Conservation (phyloP, 2,329 filamentous ascomycete species). For the Exophiala phaeomuriformis region DNA sequence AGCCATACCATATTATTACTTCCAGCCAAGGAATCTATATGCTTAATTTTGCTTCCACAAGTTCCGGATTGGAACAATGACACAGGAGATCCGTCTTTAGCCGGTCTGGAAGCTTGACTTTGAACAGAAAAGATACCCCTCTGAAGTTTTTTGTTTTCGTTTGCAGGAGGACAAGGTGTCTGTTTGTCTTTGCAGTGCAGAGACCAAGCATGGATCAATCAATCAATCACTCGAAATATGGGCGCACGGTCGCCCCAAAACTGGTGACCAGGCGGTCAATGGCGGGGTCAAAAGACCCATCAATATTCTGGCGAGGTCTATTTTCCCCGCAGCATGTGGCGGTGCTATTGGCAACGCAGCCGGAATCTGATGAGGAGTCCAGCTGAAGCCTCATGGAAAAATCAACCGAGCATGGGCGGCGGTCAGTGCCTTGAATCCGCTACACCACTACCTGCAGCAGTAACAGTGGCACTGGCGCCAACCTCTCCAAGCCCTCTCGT, state of each 20-base stretch:
- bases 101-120: not conserved
- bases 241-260: not conserved
- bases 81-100: not conserved
- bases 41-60: not conserved
- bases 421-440: too few relatives aligned
- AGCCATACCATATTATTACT: not conserved
- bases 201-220: not conserved
- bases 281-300: constrained; percentile 1
- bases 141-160: not conserved
- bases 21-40: not conserved
- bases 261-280: not conserved
- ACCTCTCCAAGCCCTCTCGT: not conserved
- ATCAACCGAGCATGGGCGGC: not conserved
- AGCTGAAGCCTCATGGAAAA: not conserved
- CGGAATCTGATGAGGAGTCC: not conserved
- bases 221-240: constrained; percentile 2
- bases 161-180: not conserved
- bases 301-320: not conserved
- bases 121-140: constrained; percentile 4
- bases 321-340: constrained; percentile 8
- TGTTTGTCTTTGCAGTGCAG: not conserved
- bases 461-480: not conserved
- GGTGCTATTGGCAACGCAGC: constrained; percentile 1
- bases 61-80: not conserved
- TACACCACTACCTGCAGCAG: not conserved